A percentile compares a stretch with the other conserved stretches of the same genome.
phyloP scores from a whole-genome alignment of 2,329 filamentous ascomycete genomes.

The Exserohilum turcica region DNA sequence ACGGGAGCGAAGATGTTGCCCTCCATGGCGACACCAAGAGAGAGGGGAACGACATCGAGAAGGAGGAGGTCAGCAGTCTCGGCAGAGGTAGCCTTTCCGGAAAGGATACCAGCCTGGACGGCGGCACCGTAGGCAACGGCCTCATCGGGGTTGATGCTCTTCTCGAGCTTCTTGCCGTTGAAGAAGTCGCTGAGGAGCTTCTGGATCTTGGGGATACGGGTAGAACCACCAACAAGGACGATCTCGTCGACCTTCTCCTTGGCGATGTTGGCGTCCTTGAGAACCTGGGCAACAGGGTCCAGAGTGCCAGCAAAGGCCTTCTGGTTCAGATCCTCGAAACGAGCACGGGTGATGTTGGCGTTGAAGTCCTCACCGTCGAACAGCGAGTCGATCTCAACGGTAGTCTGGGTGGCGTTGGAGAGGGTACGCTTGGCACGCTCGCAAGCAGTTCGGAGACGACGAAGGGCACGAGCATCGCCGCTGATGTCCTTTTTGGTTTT shows the following conservation, averaged over 20 bases:
- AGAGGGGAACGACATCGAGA: constrained; percentile 93
- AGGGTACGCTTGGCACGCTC: constrained; percentile 99
- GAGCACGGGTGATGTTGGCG: constrained; percentile 94
- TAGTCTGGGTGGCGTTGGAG: constrained; percentile 95
- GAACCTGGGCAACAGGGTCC: constrained; percentile 92
- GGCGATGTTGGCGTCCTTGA: constrained; percentile 87
- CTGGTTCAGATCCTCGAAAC: constrained; percentile 98
- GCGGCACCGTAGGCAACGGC: constrained; percentile 98
- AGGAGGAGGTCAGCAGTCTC: constrained; percentile 94
- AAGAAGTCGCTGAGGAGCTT: constrained; percentile 99
- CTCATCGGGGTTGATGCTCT: constrained; percentile 99
- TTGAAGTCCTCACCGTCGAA: constrained; percentile 99
- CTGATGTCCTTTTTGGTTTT: constrained; percentile 69
- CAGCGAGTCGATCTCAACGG: constrained; percentile 97
- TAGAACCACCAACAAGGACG: constrained; percentile 97
- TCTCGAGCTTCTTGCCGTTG: constrained; percentile 99
- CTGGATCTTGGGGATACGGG: constrained; percentile 98
- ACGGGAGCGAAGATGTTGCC: constrained; percentile 98
- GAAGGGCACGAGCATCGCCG: constrained; percentile 86
- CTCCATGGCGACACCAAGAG: constrained; percentile 99
- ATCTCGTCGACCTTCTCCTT: constrained; percentile 97
- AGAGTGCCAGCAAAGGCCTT: constrained; percentile 93
- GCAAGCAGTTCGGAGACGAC: constrained; percentile 95
- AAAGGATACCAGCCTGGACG: constrained; percentile 98
- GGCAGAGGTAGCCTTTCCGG: constrained; percentile 93